Evolutionary conservation across 805 yeast genomes (phyloP), one percentile per base, ranked within the genome.

Genomic region (Isabelozyma gotoi): DNA sequence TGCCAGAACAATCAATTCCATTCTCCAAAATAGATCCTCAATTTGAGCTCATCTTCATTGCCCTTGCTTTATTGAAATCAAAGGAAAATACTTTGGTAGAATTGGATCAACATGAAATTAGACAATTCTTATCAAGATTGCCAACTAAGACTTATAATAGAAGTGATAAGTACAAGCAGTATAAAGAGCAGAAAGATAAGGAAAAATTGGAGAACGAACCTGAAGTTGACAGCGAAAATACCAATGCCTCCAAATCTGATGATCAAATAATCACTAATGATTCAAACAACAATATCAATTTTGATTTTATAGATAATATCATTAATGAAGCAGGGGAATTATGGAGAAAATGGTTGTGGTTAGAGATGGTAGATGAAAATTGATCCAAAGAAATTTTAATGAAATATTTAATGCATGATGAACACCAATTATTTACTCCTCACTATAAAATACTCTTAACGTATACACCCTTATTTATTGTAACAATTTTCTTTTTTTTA

Each of bases 81-180:
- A 84, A 85, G 62, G 91, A 86, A 53, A 80, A 81, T 52, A 81
- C 85, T 33, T 73, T 91, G 42, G 75, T 88, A 50, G 97, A 91
- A 59, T 82, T 90, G 50, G 98, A 91, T 56, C 96, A 88, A 59
- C 82, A 87, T 49, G 98, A 91, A 64, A 88, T 89, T 36, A 74
- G 90, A 32, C 95, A 90, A 58, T 81, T 82, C 50, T 72, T 91
- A 48, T 80, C 80, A 47, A 77, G 83, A 32, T 57, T 77, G 38
- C 80, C 82, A 1, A 72, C 82, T 11, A 71, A 71, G 46, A 65
- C 71, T 12, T 63, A 68, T 60, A 60, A 56, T 38, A 47, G 51
- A 36, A 57, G 62, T 39, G 60, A 61, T 42, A 64, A 59, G 50
- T 68, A 67, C 44, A 67, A 67, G 44, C 67, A 65, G 44, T 61